Conservation (phyloP, 768 basidiomycete genomes). For the Crucibulum laeve region DNA sequence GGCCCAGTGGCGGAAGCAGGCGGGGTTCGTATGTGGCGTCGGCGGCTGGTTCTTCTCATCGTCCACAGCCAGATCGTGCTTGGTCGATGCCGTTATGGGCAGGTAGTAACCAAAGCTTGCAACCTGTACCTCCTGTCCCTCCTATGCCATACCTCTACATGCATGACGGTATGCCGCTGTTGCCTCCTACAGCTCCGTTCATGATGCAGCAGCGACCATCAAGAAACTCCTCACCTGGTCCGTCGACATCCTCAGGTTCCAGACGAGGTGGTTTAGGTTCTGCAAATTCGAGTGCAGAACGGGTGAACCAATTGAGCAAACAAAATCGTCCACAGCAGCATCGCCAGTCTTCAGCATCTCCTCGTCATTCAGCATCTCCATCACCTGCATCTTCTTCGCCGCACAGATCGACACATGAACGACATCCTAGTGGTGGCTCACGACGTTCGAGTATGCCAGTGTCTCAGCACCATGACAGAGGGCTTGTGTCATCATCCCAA, state of each 20-base stretch:
- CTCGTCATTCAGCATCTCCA: conserved; percentile 11
- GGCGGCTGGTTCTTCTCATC: conserved; percentile 16
- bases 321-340: conserved; percentile 12
- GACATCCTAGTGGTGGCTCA: conserved; percentile 20
- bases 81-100: conserved; percentile 34
- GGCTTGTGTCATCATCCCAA: conserved; percentile 2
- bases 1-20: conserved; percentile 31
- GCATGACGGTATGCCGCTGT: conserved; percentile 56
- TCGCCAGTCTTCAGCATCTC: conserved; percentile 2
- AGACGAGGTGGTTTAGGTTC: conserved; percentile 29
- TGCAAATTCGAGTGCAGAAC: conserved; percentile 28
- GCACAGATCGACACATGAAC: conserved; percentile 13
- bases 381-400: conserved; percentile 12
- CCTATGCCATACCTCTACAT: conserved; percentile 40
- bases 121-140: conserved; percentile 32
- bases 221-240: conserved; percentile 26
- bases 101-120: conserved; percentile 31
- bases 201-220: conserved; percentile 61
- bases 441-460: conserved; percentile 13
- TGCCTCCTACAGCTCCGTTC: conserved; percentile 73
- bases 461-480: conserved; percentile 7
- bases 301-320: conserved; percentile 14
- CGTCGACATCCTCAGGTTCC: conserved; percentile 30
- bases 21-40: conserved; percentile 34
- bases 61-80: conserved; percentile 21